Base-by-base conservation (phyloP, 345 rosid genomes). In the Lepidium aucheri region DNA sequence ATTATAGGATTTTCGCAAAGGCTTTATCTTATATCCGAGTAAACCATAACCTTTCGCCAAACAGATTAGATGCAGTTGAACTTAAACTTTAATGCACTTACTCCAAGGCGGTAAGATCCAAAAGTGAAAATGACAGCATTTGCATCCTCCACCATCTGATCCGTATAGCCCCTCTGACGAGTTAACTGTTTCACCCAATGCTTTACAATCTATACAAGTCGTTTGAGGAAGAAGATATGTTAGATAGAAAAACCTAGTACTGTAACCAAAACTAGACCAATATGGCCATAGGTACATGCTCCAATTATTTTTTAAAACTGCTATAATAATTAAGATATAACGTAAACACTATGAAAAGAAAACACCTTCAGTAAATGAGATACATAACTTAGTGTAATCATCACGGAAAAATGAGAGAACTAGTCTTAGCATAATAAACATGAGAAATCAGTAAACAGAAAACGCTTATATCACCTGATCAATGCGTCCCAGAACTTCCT, bases 21-120 rank as follows among this genome's bases (percentile, higher is more conserved):
- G n/a, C n/a, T n/a, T n/a, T n/a, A n/a, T n/a, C n/a, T n/a, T 10
- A 10, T 28, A 26, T 64, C 59, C 59, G 5, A 7, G 9, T 34
- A 65, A 39, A 3, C 16, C 22, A 57, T 12, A 41, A 16, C 4
- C 60, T 52, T 38, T 16, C 6, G 9, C 41, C n/a, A 40, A 39
- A 39, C 30, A 39, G 3, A 15, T 14, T 10, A 64, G 6, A 64
- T 38, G 15, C 17, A 50, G 24, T 10, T 42, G 9, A 30, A 9
- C 39, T 15, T 18, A 12, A 18, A 35, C 5, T 12, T 22, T 12
- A 10, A 13, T 56, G 40, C 35, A 70, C 92, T 65, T 78, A 92
- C 96, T 78, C 98, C 96, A 50, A 89, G 85, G 6, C 90, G 74
- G 64, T 89, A 92, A 73, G 98, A 92, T 28, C 98, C 98, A 77